Evolutionary conservation across 2,329 filamentous ascomycete genomes (phyloP), one percentile per base, ranked within the genome.

Genomic region (Colletotrichum sp.): DNA sequence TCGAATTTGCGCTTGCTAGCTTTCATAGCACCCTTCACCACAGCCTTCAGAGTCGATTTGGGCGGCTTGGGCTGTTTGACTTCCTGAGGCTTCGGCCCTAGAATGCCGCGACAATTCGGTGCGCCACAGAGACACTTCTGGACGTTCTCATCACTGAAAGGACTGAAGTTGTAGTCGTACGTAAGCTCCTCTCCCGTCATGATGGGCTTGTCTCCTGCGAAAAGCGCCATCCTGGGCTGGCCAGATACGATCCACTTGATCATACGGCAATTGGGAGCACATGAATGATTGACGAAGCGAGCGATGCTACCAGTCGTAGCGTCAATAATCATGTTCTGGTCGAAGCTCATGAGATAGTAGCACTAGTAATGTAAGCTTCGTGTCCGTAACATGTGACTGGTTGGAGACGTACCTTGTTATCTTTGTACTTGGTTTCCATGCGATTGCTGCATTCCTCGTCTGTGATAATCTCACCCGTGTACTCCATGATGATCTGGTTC

Each of bases 321-420:
- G 87, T 99, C 97, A 79, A 99, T 98, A 81, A 99, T 98, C 93
- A 99, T 97, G 85, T 98, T 97, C 84, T 98, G 96, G 82, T 99
- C 96, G 83, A 99, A 98, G 72, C 95, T 96, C 97, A 99, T 99
- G 66, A 99, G 89, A 84, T 99, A 99, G 85, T 98, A 99, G 85
- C 96, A 98, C 95, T 98, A 15, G 8, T 28, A n/a, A 72, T 75
- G 77, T 72, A 44, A 78, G 71, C 60, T 9, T 18, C 8, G 8
- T 52, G 16, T 8, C 32, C 28, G 81, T 71, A 79, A 52, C 78
- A 71, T 65, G 62, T 39, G 21, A 62, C 52, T 30, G 62, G 24
- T 34, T 21, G 71, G 75, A 60, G 79, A 84, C 92, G 84, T 84
- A 98, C 96, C 86, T 97, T 94, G 80, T 98, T 98, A 83, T 98